Percentiles rank a stretch among this genome's conserved stretches.
Conservation (phyloP, 768 basidiomycete species). For the Exsudoporus frostii region DNA sequence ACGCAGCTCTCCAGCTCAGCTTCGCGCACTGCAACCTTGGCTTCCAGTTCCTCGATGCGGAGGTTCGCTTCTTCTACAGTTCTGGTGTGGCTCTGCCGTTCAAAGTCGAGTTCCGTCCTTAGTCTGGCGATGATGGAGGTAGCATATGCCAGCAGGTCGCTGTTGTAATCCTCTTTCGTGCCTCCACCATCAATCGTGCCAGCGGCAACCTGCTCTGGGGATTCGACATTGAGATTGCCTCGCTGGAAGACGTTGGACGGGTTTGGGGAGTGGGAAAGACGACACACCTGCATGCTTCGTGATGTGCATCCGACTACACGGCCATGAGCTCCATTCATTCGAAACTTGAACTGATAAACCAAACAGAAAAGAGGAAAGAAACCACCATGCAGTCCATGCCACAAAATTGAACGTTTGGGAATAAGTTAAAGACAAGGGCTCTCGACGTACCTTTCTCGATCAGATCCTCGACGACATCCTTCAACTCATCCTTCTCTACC, state of each 20-base stretch:
- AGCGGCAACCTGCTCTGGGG: slow-evolving; percentile 17
- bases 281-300: slow-evolving; percentile 43
- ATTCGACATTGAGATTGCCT: slow-evolving; percentile 21
- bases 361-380: neutral
- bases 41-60: slow-evolving; percentile 45
- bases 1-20: slow-evolving; percentile 46
- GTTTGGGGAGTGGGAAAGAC: slow-evolving; percentile 1
- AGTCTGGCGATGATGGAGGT: slow-evolving; percentile 43
- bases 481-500: slow-evolving; percentile 50
- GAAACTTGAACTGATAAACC: slow-evolving; percentile 40
- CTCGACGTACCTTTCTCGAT: slow-evolving; percentile 55
- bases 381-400: neutral
- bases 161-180: slow-evolving; percentile 4
- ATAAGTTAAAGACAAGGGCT: neutral
- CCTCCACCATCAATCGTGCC: neutral
- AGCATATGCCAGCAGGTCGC: slow-evolving; percentile 40
- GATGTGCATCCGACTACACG: slow-evolving; percentile 42
- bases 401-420: neutral
- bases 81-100: slow-evolving; percentile 41
- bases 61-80: slow-evolving; percentile 39
- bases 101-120: slow-evolving; percentile 41
- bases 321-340: slow-evolving; percentile 45
- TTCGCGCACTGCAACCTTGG: slow-evolving; percentile 56
- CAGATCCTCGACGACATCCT: slow-evolving; percentile 49
- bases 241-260: slow-evolving; percentile 12